These are phyloP conservation scores for Kluyveromyces nonfermentans DNA, from an alignment of 805 yeast species.

Conservation along the genomic window DNA sequence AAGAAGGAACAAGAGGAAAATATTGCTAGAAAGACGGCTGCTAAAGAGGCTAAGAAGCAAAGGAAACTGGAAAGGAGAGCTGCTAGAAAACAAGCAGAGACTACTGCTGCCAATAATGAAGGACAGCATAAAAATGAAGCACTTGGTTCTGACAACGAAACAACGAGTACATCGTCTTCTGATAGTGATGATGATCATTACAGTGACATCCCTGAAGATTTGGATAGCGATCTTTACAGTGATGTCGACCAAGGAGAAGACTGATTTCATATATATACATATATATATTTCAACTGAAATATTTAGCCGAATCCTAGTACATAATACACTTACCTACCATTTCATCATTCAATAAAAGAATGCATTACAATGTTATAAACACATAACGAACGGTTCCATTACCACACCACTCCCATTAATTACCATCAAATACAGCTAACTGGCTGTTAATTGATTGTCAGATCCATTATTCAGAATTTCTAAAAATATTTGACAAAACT, in stretches of 20 bases:
- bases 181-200: constrained; percentile 31
- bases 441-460: not conserved
- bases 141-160: constrained; percentile 12
- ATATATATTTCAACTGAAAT: no score
- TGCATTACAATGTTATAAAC: no score
- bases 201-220: constrained; percentile 35
- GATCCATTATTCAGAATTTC: constrained; percentile 3
- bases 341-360: no score
- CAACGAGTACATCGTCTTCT: constrained; percentile 2
- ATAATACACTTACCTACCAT: no score
- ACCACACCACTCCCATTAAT: no score
- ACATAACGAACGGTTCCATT: no score
- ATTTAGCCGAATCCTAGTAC: no score
- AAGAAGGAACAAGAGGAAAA: constrained; percentile 71
- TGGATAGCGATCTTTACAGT: constrained; percentile 39
- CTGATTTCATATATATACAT: constrained; percentile 6
- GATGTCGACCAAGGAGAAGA: constrained; percentile 28
- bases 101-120: constrained; percentile 12
- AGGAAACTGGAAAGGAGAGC: constrained; percentile 50
- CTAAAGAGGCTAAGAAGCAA: constrained; percentile 61
- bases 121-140: constrained; percentile 23
- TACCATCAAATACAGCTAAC: no score
- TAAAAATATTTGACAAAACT: constrained; percentile 37
- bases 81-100: constrained; percentile 22
- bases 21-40: constrained; percentile 64